phyloP scores from a whole-genome alignment of 1,284 basidiomycete species.

The Cryptococcus hybrid region DNA sequence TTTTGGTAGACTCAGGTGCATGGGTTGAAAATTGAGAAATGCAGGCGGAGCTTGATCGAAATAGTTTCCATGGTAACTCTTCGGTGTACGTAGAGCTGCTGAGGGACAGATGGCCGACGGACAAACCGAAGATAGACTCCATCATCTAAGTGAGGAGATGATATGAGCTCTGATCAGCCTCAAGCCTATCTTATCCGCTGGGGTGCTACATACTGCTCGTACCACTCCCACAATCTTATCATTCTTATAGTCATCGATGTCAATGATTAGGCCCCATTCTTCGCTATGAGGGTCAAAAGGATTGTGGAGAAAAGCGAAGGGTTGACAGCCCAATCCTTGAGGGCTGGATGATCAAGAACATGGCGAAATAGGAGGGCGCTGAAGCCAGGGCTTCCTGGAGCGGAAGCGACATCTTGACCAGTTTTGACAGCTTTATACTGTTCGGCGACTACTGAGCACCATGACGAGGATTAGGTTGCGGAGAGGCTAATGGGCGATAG shows the following conservation, averaged over 20 bases:
- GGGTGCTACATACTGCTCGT: slow-evolving; percentile 5
- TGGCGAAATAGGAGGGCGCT: slow-evolving; percentile 19
- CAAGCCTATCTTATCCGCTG: background rate
- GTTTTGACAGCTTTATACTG: background rate
- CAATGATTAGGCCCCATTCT: slow-evolving; percentile 38
- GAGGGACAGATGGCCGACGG: slow-evolving; percentile 15
- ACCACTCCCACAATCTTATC: slow-evolving; percentile 5
- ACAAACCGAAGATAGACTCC: slow-evolving; percentile 27
- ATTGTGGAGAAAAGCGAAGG: slow-evolving; percentile 31
- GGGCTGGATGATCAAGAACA: slow-evolving; percentile 6
- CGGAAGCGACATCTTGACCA: slow-evolving; percentile 10
- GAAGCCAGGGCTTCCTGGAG: slow-evolving; percentile 13
- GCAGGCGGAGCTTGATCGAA: background rate
- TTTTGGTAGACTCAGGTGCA: background rate
- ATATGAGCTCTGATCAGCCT: slow-evolving; percentile 11
- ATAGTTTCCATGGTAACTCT: slow-evolving; percentile 1
- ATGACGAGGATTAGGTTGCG: background rate
- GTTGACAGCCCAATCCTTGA: slow-evolving; percentile 26
- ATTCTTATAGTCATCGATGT: slow-evolving; percentile 14
- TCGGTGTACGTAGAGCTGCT: slow-evolving; percentile 3
- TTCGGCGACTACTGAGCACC: background rate
- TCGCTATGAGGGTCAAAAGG: slow-evolving; percentile 30
- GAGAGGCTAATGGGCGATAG: background rate
- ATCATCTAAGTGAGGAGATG: slow-evolving; percentile 17
- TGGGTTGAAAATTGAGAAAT: background rate